A percentile compares a stretch with the other conserved stretches of the same genome.
phyloP scores from a whole-genome alignment of 352 stramenopile species.

The Phytophthora rubi region DNA sequence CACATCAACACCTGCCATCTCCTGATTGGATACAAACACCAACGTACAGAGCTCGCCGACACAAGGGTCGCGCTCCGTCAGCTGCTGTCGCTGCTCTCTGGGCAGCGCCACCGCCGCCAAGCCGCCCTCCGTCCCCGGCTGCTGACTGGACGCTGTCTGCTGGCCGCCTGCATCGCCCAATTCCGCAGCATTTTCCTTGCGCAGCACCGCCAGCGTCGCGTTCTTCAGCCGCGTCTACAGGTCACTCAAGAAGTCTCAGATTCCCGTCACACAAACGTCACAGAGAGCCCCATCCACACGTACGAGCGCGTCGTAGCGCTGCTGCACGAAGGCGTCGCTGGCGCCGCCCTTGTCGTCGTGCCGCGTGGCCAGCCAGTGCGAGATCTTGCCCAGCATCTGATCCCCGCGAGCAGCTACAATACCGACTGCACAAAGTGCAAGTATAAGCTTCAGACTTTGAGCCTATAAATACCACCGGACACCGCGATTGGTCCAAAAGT shows the following conservation, averaged over 20 bases:
- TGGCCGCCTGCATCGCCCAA: slow-evolving; percentile 11
- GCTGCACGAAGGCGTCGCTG: slow-evolving; percentile 53
- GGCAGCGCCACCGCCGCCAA: slow-evolving; percentile 12
- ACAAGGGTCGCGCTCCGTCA: slow-evolving; percentile 65
- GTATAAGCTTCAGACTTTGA: slow-evolving; percentile 2
- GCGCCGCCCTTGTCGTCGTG: slow-evolving; percentile 47
- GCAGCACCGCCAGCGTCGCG: slow-evolving; percentile 62
- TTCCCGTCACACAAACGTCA: not conserved
- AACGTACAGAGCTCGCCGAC: slow-evolving; percentile 69
- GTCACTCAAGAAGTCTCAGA: slow-evolving; percentile 6
- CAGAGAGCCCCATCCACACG: slow-evolving; percentile 12
- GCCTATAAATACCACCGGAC: slow-evolving; percentile 28
- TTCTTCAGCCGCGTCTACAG: slow-evolving; percentile 72
- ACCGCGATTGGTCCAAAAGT: slow-evolving; percentile 30
- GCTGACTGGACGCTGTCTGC: not conserved
- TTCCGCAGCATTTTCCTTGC: slow-evolving; percentile 41
- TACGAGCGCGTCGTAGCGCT: slow-evolving; percentile 73
- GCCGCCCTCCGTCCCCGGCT: slow-evolving; percentile 8
- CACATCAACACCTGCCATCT: slow-evolving; percentile 5
- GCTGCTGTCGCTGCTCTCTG: slow-evolving; percentile 26
- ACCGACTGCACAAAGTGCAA: slow-evolving; percentile 11
- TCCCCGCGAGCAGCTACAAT: not conserved
- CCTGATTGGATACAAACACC: not conserved
- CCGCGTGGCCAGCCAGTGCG: slow-evolving; percentile 69
- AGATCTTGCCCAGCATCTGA: slow-evolving; percentile 68